phyloP scores from a whole-genome alignment of 2,329 filamentous ascomycete species.

The Rhexocercosporidium sp. region DNA sequence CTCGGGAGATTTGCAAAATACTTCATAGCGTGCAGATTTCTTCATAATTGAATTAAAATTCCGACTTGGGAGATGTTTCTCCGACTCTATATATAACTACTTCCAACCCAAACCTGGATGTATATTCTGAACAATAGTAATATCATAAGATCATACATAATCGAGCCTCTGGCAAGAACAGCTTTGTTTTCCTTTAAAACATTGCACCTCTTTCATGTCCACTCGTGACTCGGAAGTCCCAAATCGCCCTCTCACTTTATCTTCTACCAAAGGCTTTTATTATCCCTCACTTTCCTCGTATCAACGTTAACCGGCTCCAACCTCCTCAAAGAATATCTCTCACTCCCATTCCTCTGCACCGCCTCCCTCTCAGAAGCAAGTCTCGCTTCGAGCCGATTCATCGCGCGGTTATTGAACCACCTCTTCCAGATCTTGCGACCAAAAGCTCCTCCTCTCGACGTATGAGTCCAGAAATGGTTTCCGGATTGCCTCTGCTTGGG shows the following conservation, averaged over 20 bases:
- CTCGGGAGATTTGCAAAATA: too few relatives aligned
- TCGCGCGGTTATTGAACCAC: slow-evolving; percentile 38
- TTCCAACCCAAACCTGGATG: too few relatives aligned
- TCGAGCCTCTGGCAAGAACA: too few relatives aligned
- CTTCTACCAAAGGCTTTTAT: neutral
- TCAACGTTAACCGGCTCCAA: slow-evolving; percentile 26
- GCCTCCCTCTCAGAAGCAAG: slow-evolving; percentile 16
- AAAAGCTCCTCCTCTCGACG: slow-evolving; percentile 31
- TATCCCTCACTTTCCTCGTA: slow-evolving; percentile 25
- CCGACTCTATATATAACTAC: too few relatives aligned
- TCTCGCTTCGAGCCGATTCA: slow-evolving; percentile 33
- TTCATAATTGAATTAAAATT: too few relatives aligned
- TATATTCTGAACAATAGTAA: too few relatives aligned
- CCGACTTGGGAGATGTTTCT: too few relatives aligned
- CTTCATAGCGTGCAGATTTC: too few relatives aligned
- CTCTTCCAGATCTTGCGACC: slow-evolving; percentile 37
- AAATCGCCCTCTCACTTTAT: neutral
- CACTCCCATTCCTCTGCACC: slow-evolving; percentile 18
- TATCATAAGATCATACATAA: too few relatives aligned
- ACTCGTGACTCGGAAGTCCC: neutral
- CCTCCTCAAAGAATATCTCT: slow-evolving; percentile 33
- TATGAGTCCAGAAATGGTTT: slow-evolving; percentile 34
- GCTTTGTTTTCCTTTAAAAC: too few relatives aligned
- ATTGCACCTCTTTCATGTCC: neutral
- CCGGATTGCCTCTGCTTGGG: slow-evolving; percentile 16